Evolutionary conservation across 1,284 basidiomycete species (phyloP).

Genomic region (Spongispora temasekensis): DNA sequence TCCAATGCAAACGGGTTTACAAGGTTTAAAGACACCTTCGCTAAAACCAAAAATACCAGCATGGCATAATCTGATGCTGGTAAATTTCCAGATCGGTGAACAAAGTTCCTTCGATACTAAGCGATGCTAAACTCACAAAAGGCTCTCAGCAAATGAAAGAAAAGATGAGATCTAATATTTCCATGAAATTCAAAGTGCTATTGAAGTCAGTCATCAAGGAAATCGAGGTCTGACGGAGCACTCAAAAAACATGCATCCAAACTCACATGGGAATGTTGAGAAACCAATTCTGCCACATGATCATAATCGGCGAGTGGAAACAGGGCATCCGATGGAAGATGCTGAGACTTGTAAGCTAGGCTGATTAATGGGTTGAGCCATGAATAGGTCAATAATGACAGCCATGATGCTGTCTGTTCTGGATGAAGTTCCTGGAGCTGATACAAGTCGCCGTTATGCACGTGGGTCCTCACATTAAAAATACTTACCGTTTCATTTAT

Average conservation of each 20-base stretch:
- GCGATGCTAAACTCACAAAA: conserved; percentile 11
- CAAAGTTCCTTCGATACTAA: background rate
- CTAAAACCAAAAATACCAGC: conserved; percentile 4
- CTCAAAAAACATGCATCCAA: background rate
- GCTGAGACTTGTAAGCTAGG: conserved; percentile 43
- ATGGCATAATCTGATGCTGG: conserved; percentile 9
- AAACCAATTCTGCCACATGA: conserved; percentile 38
- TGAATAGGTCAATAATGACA: conserved; percentile 56
- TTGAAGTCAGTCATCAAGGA: background rate
- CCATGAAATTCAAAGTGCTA: conserved; percentile 3
- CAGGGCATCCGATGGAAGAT: conserved; percentile 46
- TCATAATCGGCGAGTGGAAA: conserved; percentile 66
- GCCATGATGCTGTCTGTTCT: conserved; percentile 64
- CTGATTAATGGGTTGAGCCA: conserved; percentile 60
- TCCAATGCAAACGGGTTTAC: conserved; percentile 14
- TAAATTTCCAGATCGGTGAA: background rate
- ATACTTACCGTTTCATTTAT: conserved; percentile 6
- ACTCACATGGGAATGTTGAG: conserved; percentile 41
- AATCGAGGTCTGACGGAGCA: no score
- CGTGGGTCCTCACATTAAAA: no score
- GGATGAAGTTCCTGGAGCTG: conserved; percentile 67
- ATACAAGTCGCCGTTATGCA: no score
- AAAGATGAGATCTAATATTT: conserved; percentile 1
- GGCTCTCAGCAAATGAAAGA: conserved; percentile 11
- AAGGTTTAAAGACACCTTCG: conserved; percentile 5